Base-by-base conservation (phyloP, 2,329 filamentous ascomycete species). In the Plectosphaerella cucumerina region DNA sequence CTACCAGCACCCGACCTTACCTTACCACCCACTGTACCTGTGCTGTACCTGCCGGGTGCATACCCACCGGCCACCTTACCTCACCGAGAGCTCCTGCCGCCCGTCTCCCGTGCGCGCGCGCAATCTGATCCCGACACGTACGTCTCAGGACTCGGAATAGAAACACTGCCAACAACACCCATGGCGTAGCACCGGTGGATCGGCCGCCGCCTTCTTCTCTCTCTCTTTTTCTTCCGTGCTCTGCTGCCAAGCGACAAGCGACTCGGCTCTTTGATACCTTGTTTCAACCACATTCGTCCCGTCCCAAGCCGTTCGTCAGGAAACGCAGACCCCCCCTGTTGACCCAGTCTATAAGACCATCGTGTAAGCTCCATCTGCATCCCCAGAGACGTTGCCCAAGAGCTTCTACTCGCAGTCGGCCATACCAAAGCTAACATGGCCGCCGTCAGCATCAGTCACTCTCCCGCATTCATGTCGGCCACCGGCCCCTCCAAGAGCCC, bases 381-480 rank as follows among this genome's bases (percentile, higher is more conserved):
- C 35, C n/a, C 35, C 6, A 15, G 35, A 31, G 26, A 4, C 26
- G 4, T 9, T 8, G 26, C 6, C 26, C 26, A 31, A 5, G 8
- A 31, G 26, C 26, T 31, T 31, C 21, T 44, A 15, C 15, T 43
- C 48, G 12, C 11, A n/a, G 14, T 33, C 35, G 39, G 34, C 17
- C 18, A 10, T 10, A 33, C 22, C 12, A 44, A 21, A 44, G 35
- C 39, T 42, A 42, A 42, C 39, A 42, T 42, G 39, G 47, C 53
- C 51, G 43, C 55, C 44, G 50, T 45, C 42, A 57, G 50, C 31
- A 50, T 49, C 15, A 51, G 53, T 20, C 45, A 51, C 44, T n/a
- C n/a, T n/a, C 35, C 35, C 26, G 50, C 21, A 42, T 57, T 57
- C 58, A 72, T 72, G 69, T 62, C 68, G 53, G 60, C 68, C 49